phyloP scores from a whole-genome alignment of 441 rosid genomes.

The Eutrema salsugineum region DNA sequence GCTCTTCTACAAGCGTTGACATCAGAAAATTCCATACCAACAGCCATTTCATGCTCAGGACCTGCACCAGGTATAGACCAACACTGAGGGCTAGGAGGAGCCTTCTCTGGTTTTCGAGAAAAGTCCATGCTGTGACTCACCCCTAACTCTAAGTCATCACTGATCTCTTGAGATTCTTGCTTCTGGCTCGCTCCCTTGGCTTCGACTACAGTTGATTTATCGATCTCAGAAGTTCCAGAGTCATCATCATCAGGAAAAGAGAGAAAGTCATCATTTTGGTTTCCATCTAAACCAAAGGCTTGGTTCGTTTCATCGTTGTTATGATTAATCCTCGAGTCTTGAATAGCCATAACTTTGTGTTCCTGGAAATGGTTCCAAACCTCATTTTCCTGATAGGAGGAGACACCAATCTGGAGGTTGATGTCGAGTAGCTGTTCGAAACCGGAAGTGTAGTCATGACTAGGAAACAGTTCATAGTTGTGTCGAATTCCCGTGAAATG shows the following conservation, averaged over 20 bases:
- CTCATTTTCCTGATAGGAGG: slow-evolving; percentile 16
- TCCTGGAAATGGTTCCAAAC: slow-evolving; percentile 20
- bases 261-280: slow-evolving; percentile 20
- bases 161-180: slow-evolving; percentile 28
- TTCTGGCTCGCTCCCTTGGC: not conserved
- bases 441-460: slow-evolving; percentile 28
- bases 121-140: slow-evolving; percentile 26
- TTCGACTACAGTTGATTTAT: not conserved
- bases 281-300: slow-evolving; percentile 7
- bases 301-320: not conserved
- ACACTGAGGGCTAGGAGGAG: slow-evolving; percentile 27
- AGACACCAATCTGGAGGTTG: slow-evolving; percentile 29
- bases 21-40: slow-evolving; percentile 50
- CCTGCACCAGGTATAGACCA: not conserved
- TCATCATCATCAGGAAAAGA: not conserved
- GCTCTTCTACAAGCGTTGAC: slow-evolving; percentile 54
- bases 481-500: slow-evolving; percentile 31
- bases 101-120: slow-evolving; percentile 9
- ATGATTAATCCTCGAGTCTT: not conserved
- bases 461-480: slow-evolving; percentile 28
- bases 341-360: slow-evolving; percentile 13
- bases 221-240: not conserved
- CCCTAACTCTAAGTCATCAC: slow-evolving; percentile 25
- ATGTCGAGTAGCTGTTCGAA: slow-evolving; percentile 32
- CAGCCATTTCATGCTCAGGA: slow-evolving; percentile 28